Conservation (phyloP, 2,329 filamentous ascomycete genomes). For the Conoideocrella luteorostrata region DNA sequence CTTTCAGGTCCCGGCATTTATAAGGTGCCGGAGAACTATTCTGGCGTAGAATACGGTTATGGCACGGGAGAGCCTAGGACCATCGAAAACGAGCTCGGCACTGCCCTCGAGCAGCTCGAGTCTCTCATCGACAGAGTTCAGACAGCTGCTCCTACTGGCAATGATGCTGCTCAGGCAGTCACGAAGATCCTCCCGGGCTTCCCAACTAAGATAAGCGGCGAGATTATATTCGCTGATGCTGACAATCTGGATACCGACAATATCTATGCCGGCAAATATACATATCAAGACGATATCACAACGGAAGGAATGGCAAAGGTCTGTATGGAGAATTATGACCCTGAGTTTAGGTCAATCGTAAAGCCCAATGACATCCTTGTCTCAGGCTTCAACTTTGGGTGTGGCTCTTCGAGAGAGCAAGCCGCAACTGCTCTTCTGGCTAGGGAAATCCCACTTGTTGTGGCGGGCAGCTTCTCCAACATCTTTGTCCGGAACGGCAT, state of each 20-base stretch:
- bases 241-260: conserved; percentile 84
- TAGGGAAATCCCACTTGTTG: too few species aligned
- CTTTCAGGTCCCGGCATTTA: conserved; percentile 74
- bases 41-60: conserved; percentile 11
- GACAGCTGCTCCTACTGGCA: background rate
- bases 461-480: too few species aligned
- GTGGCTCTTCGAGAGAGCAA: conserved; percentile 53
- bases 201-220: conserved; percentile 72
- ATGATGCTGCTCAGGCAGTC: conserved; percentile 15
- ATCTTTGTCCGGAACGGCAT: too few species aligned
- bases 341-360: conserved; percentile 57
- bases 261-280: conserved; percentile 89
- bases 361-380: conserved; percentile 74
- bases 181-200: conserved; percentile 72
- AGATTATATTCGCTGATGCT: conserved; percentile 81
- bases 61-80: conserved; percentile 9
- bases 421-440: too few species aligned
- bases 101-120: conserved; percentile 8
- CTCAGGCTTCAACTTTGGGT: conserved; percentile 83
- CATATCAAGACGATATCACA: conserved; percentile 80
- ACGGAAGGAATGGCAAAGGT: conserved; percentile 77
- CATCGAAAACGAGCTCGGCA: background rate
- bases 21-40: conserved; percentile 52
- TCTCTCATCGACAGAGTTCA: conserved; percentile 14
- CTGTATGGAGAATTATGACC: conserved; percentile 93